These are phyloP conservation scores for Tuber magnatum DNA, from an alignment of 495 filamentous ascomycete genomes.

Conservation along the genomic window DNA sequence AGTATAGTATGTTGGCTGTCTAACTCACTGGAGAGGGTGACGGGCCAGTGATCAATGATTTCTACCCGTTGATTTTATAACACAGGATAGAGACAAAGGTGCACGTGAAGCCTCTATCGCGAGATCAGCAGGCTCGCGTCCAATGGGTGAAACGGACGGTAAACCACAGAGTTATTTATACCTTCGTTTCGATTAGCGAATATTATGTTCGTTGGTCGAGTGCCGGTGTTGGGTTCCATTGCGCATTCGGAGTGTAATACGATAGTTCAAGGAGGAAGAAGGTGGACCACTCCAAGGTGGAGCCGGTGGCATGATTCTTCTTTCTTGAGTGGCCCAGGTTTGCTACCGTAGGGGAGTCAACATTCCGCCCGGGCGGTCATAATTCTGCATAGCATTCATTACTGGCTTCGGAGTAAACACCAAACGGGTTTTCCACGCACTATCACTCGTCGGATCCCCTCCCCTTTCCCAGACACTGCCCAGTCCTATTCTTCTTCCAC, in stretches of 20 bases:
- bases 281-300: not conserved
- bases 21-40: not conserved
- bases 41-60: not conserved
- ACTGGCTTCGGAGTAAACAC: not conserved
- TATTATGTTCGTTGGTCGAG: not conserved
- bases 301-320: not conserved
- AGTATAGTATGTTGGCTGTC: not conserved
- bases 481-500: not conserved
- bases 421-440: not conserved
- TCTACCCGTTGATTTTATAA: not conserved
- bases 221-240: not conserved
- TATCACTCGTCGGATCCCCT: not conserved
- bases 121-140: not conserved
- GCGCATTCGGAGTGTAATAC: not conserved
- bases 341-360: not conserved
- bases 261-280: not conserved
- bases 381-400: not conserved
- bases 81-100: not conserved
- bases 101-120: not conserved
- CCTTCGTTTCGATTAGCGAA: constrained; percentile 1
- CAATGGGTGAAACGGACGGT: constrained; percentile 1
- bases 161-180: constrained; percentile 2
- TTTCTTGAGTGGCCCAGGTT: not conserved
- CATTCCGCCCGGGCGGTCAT: not conserved
- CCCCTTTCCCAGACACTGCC: not conserved